Base-by-base conservation (phyloP, 1,284 basidiomycete species). In the Leucoagaricus sp. region DNA sequence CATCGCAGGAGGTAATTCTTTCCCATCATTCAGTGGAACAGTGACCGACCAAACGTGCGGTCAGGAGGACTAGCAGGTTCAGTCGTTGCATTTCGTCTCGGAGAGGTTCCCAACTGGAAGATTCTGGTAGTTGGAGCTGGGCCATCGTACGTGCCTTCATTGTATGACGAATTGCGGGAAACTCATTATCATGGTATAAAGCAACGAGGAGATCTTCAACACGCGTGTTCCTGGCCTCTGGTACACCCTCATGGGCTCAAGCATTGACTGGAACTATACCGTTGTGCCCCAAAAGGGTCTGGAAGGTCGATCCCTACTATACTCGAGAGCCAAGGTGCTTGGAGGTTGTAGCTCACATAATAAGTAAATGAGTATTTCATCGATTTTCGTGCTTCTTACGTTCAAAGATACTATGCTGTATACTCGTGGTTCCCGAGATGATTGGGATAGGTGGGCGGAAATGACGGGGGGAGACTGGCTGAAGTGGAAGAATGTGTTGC, bases 201-300 rank as follows among this genome's bases (percentile, higher is more conserved):
- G 49, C 10, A 57, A 61, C 19, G 60, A 55, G n/a, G 60, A 50
- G n/a, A 36, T 57, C 7, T 51, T 54, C 13, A 44, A 53, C 8
- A 53, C 48, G n/a, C 45, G 36, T 8, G 47, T 56, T 12, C 60
- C 60, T 21, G 54, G 51, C 1, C 34, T 54, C 28, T 29, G 49
- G 21, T n/a, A 12, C 4, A 17, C 21, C 3, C 53, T 61, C 5
- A 49, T 52, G 34, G 46, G 45, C 7, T 40, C 57, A 10, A 42
- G 42, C 1, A 64, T 65, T 23, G 63, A 65, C 34, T 72, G 69
- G 70, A 72, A 72, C 52, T 71, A 64, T 50, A 71, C 67, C 5
- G 70, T 65, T 4, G 49, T 58, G 1, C 60, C 65, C 2, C 68
- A 70, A 51, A 15, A 57, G 3, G 63, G 60, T 9, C 50, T 68